These are phyloP conservation scores for Tetracentron sinense DNA, from an alignment of 164 flowering plant species.

Conservation along the genomic window DNA sequence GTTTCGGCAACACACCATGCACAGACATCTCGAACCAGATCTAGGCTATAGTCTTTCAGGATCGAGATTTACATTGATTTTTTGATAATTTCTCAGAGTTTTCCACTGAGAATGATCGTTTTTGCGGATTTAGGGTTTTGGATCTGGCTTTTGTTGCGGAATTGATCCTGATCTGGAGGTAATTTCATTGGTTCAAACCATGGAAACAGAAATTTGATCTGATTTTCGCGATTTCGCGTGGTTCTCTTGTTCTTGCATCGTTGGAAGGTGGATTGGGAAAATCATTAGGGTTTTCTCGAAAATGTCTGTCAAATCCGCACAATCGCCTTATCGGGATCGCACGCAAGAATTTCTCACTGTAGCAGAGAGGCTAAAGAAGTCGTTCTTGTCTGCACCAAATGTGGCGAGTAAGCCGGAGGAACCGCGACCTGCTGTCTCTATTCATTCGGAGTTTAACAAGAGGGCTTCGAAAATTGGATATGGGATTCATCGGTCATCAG, in stretches of 20 bases:
- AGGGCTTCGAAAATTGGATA: not conserved
- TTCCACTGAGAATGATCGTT: not conserved
- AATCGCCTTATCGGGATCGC: no score
- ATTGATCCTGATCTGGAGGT: conserved; percentile 3
- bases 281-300: not conserved
- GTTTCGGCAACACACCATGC: not conserved
- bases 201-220: not conserved
- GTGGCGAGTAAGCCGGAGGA: no score
- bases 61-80: not conserved
- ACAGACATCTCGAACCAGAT: conserved; percentile 8
- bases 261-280: not conserved
- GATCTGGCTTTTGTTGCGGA: conserved; percentile 1
- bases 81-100: not conserved
- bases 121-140: conserved; percentile 1
- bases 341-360: no score
- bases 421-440: no score
- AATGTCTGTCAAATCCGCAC: no score
- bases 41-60: conserved; percentile 1
- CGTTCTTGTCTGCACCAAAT: no score
- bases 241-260: not conserved
- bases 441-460: no score
- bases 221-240: not conserved
- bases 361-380: no score
- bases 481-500: not conserved
- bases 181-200: not conserved